phyloP scores from a whole-genome alignment of 306 rosid species.

The Echinosophora koreensis region DNA sequence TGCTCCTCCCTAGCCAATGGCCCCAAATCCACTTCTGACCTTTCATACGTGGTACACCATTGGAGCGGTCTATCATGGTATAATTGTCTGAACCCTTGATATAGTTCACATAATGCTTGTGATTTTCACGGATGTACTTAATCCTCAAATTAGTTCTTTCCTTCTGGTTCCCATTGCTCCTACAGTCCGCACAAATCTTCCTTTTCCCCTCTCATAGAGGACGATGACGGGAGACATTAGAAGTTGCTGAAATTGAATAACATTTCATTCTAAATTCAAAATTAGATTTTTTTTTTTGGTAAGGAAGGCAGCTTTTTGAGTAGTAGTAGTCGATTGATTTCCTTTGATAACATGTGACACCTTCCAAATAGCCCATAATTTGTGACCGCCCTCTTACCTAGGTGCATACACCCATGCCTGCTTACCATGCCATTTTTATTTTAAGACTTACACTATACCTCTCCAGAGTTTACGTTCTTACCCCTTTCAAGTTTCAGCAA shows the following conservation, averaged over 20 bases:
- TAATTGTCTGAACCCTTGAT: background rate
- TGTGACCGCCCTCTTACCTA: background rate
- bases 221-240: constrained; percentile 11
- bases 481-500: constrained; percentile 29
- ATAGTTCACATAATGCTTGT: background rate
- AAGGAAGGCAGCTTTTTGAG: constrained; percentile 9
- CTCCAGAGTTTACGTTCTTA: background rate
- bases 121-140: background rate
- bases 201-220: background rate
- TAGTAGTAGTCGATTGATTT: background rate
- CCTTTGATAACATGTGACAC: constrained; percentile 21
- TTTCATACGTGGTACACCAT: no score
- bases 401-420: background rate
- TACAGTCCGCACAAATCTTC: background rate
- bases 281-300: background rate
- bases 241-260: constrained; percentile 11
- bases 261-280: background rate
- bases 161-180: background rate
- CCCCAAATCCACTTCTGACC: no score
- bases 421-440: background rate
- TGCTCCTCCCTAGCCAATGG: no score
- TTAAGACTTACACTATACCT: background rate
- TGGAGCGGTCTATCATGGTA: no score
- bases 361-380: constrained; percentile 8
- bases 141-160: background rate